Percentiles rank a stretch among this genome's conserved stretches.
phyloP scores from a whole-genome alignment of 352 stramenopile species.

The Phytophthora cactorum region DNA sequence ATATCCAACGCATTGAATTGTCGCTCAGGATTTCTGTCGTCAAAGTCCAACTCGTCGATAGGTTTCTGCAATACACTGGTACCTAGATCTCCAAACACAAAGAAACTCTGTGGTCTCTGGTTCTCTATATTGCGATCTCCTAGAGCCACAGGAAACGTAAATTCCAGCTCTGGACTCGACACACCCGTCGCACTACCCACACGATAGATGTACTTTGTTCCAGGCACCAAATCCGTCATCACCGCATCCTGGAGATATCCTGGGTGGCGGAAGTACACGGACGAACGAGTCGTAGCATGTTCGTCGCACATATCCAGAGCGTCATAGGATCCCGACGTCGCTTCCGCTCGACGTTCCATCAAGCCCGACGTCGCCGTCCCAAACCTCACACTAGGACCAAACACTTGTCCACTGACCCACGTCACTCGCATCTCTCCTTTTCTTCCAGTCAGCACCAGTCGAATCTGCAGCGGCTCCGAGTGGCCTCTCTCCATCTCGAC shows the following conservation, averaged over 20 bases:
- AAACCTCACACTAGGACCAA: slow-evolving; percentile 39
- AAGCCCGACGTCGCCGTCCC: slow-evolving; percentile 19
- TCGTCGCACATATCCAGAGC: slow-evolving; percentile 37
- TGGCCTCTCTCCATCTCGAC: slow-evolving; percentile 40
- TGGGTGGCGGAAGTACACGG: slow-evolving; percentile 33
- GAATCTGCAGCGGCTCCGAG: slow-evolving; percentile 46
- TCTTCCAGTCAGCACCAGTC: slow-evolving; percentile 36
- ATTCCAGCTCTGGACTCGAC: slow-evolving; percentile 33
- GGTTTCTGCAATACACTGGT: slow-evolving; percentile 29
- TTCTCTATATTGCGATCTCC: slow-evolving; percentile 5
- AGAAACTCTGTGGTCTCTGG: slow-evolving; percentile 49
- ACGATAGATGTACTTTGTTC: slow-evolving; percentile 37
- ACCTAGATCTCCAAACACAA: slow-evolving; percentile 79
- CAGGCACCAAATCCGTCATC: slow-evolving; percentile 32
- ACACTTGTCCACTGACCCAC: slow-evolving; percentile 49
- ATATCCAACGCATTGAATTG: slow-evolving; percentile 28
- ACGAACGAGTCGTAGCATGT: slow-evolving; percentile 23
- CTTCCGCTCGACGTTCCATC: slow-evolving; percentile 12
- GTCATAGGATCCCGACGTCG: slow-evolving; percentile 28
- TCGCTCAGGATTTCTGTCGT: slow-evolving; percentile 22
- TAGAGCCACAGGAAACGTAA: slow-evolving; percentile 33
- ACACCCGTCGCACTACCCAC: slow-evolving; percentile 33
- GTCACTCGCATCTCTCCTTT: slow-evolving; percentile 46
- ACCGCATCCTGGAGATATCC: slow-evolving; percentile 43
- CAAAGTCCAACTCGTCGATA: slow-evolving; percentile 30